A percentile compares a stretch with the other conserved stretches of the same genome.
phyloP scores from a whole-genome alignment of 805 yeast species.

The Kazachstania kunashirensis region DNA sequence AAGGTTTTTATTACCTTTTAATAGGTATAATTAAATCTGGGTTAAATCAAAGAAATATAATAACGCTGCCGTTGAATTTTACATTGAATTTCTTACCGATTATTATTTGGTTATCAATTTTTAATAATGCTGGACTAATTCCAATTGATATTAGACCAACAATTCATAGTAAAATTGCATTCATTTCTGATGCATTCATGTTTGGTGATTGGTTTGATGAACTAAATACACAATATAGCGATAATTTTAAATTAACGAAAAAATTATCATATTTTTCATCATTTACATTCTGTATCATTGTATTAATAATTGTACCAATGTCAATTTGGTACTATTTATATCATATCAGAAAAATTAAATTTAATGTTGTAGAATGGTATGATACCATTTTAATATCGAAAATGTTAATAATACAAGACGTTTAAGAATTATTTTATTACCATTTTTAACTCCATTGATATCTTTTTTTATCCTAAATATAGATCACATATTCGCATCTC shows the following conservation, averaged over 20 bases:
- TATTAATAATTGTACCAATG: constrained; percentile 15
- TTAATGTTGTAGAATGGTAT: constrained; percentile 20
- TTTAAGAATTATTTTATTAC: constrained; percentile 14
- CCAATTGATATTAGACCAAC: constrained; percentile 46
- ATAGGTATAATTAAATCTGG: constrained; percentile 10
- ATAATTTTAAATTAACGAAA: constrained; percentile 5
- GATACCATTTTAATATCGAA: constrained; percentile 17
- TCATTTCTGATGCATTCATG: constrained; percentile 22
- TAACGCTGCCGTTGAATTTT: constrained; percentile 37
- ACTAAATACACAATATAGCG: constrained; percentile 15
- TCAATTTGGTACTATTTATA: constrained; percentile 23
- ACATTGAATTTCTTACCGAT: constrained; percentile 43
- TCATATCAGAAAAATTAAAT: constrained; percentile 13
- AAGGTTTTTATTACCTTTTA: background rate
- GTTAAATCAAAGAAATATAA: constrained; percentile 31
- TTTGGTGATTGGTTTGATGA: constrained; percentile 28
- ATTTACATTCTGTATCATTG: constrained; percentile 9
- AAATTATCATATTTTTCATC: constrained; percentile 11
- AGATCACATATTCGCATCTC: constrained; percentile 34
- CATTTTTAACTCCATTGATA: constrained; percentile 35
- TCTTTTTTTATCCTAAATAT: constrained; percentile 37
- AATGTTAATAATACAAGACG: constrained; percentile 11
- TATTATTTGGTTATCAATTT: constrained; percentile 44
- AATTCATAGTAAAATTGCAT: constrained; percentile 42
- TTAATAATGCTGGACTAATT: constrained; percentile 49